Percentiles rank a stretch among this genome's conserved stretches.
Conservation (phyloP, 2,329 filamentous ascomycete genomes). For the Ceratocystis eucalypticola region DNA sequence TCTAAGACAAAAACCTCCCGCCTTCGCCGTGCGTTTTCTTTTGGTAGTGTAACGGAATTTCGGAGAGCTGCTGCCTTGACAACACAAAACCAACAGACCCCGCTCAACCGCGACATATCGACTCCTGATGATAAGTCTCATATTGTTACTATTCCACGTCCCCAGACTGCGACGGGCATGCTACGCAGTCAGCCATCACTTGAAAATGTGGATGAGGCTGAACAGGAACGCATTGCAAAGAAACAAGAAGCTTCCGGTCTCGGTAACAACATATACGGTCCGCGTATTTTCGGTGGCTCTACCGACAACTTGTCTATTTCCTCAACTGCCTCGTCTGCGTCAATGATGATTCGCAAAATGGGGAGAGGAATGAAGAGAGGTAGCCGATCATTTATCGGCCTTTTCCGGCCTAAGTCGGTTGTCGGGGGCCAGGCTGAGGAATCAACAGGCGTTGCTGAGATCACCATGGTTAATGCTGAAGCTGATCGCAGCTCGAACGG, state of each 20-base stretch:
- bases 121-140: slow-evolving; percentile 27
- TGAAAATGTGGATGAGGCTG: slow-evolving; percentile 61
- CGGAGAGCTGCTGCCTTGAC: slow-evolving; percentile 58
- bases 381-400: slow-evolving; percentile 74
- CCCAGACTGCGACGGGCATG: slow-evolving; percentile 27
- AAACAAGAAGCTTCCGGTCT: slow-evolving; percentile 87
- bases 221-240: slow-evolving; percentile 81
- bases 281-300: slow-evolving; percentile 74
- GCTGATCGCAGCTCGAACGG: slow-evolving; percentile 67
- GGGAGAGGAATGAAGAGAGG: slow-evolving; percentile 96
- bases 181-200: slow-evolving; percentile 51
- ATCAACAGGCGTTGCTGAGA: slow-evolving; percentile 43
- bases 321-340: slow-evolving; percentile 78
- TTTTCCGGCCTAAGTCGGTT: slow-evolving; percentile 90
- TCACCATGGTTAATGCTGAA: slow-evolving; percentile 92
- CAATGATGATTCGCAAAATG: slow-evolving; percentile 96
- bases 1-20: slow-evolving; percentile 76
- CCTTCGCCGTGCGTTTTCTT: slow-evolving; percentile 84
- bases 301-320: slow-evolving; percentile 91
- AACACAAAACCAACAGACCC: slow-evolving; percentile 25
- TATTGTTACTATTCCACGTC: slow-evolving; percentile 13
- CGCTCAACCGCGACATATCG: slow-evolving; percentile 1
- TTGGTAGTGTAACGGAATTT: slow-evolving; percentile 87
- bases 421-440: slow-evolving; percentile 64
- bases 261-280: slow-evolving; percentile 85